phyloP scores from a whole-genome alignment of 805 yeast species.

The Saccharomycopsis oosterbeekiorum region DNA sequence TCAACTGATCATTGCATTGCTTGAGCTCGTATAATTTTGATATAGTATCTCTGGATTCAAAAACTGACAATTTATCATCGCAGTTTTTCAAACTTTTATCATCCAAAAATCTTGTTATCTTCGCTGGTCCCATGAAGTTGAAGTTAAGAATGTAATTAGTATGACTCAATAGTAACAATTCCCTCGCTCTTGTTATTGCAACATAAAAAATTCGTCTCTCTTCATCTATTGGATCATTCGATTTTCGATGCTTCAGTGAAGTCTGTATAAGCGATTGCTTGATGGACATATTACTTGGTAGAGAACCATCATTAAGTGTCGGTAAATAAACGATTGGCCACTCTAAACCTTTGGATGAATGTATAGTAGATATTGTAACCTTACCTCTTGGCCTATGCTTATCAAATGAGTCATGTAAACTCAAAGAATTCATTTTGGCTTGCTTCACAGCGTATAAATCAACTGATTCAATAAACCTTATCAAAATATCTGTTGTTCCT shows the following conservation, averaged over 20 bases:
- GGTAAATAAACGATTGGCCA: conserved; percentile 91
- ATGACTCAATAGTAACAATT: conserved; percentile 26
- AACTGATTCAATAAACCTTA: conserved; percentile 28
- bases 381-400: conserved; percentile 20
- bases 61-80: not conserved
- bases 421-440: not conserved
- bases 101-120: not conserved
- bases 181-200: conserved; percentile 76
- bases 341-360: conserved; percentile 87
- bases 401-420: not conserved
- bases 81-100: not conserved
- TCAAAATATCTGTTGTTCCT: conserved; percentile 19
- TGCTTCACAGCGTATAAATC: conserved; percentile 25
- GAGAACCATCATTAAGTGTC: conserved; percentile 51
- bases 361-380: conserved; percentile 72
- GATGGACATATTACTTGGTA: conserved; percentile 42
- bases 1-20: not conserved
- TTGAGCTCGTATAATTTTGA: not conserved
- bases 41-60: not conserved
- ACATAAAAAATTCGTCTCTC: conserved; percentile 83
- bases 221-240: conserved; percentile 41
- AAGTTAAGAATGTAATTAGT: not conserved
- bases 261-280: conserved; percentile 4
- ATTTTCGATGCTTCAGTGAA: not conserved
- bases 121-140: not conserved